Evolutionary conservation across 2,329 filamentous ascomycete genomes (phyloP), one percentile per base, ranked within the genome.

Genomic region (Sporothrix mexicana): DNA sequence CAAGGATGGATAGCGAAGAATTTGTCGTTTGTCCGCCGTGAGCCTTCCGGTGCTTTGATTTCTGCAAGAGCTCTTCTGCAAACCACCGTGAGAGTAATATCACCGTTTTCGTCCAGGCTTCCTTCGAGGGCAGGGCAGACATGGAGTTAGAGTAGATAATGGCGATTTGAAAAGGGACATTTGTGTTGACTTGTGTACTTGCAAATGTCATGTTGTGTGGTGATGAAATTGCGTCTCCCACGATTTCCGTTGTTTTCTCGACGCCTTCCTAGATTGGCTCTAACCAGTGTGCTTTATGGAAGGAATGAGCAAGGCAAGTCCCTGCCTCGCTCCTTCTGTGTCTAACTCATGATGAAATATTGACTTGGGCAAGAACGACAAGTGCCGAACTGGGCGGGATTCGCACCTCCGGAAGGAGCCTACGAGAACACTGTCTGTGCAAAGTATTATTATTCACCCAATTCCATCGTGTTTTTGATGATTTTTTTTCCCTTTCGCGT

Each of bases 41-140:
- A 66, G 61, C n/a, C n/a, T n/a, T 59, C 20, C 30, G 30, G 36
- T 64, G 61, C 61, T n/a, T 45, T 20, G 36, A 12, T 43, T 6
- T 59, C 12, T 47, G 41, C 30, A 61, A 45, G 12, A 12, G 43
- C 45, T 45, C 17, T 45, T n/a, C n/a, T n/a, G n/a, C n/a, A n/a
- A n/a, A n/a, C n/a, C n/a, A n/a, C n/a, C 61, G 41, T 45, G 41
- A 66, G 61, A n/a, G 59, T 66, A 47, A 25, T 66, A 66, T 66
- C 61, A 66, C 41, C 43, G 43, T 66, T 47, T 66, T 66, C 41
- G 61, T 66, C 17, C 43, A 23, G 36, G n/a, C 61, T 7, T 3
- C n/a, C 20, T 13, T 41, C 9, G 36, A 17, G 15, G 30, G 59
- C 17, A 62, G 41, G 59, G 57, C 25, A 41, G 57, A 61, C 36